Base-by-base conservation (phyloP, 139 green algal genomes). In the Auxenochlorella protothecoides region DNA sequence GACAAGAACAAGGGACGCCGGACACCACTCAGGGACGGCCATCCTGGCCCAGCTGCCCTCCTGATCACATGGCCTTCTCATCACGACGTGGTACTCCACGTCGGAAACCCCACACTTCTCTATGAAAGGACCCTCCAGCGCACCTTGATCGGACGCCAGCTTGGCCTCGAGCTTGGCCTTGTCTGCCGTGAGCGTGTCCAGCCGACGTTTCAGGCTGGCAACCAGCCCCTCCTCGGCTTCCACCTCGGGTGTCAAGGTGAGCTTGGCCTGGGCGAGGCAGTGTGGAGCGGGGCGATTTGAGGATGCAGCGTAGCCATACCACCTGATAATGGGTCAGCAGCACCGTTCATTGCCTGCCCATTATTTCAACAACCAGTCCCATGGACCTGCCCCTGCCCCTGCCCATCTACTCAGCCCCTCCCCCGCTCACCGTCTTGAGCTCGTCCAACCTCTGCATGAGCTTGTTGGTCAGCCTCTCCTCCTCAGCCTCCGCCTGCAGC, bases 201-300 rank as follows among this genome's bases (percentile, higher is more conserved):
- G 78, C 53, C 83, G 76, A 68, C 89, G 90, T 57, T 92, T 86
- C 53, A 95, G 78, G 5, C 82, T 92, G 84, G 93, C 92, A 4
- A 86, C 82, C 53, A 95, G 75, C 68, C 91, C 92, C 73, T 92
- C 85, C 70, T 93, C 88, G 69, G 91, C 88, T 63, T 92, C 87
- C 0, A 93, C 87, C 82, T 91, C 83, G 59, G 74, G 88, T 11
- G 85, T 83, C 15, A 94, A 75, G 4, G 69, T 66, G 64, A 86
- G 79, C 74, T 92, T 92, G 68, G 93, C 89, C 15, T 67, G 63
- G 14, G 15, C 10, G 11, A 63, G 59, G 9, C 9, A 12, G 11
- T 63, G 9, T 10, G 59, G 9, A 63, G 10, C 59, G 11, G 10
- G 59, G 11, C 59, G 9, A 15, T 15, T 64, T 64, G 2, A n/a